Evolutionary conservation across 2,329 filamentous ascomycete species (phyloP), one percentile per base, ranked within the genome.

Genomic region (Aspergillus calidoustus): DNA sequence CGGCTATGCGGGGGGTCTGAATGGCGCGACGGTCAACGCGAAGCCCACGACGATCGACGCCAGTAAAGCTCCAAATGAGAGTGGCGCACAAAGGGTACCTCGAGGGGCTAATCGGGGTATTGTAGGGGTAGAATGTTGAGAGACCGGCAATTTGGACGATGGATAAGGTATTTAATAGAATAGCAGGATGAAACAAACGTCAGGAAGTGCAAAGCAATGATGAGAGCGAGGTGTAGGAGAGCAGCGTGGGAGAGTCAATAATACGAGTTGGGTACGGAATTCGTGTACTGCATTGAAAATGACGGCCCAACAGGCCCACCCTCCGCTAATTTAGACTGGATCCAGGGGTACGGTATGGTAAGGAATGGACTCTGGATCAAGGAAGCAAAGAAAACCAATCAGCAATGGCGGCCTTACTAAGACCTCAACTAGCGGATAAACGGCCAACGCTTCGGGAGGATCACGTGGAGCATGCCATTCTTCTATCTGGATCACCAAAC

Each of bases 11-110:
- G 67, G 66, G 67, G 63, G 51, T 11, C 31, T 59, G 44, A 68
- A 69, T 52, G 62, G 67, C 67, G 67, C 67, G 66, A 69, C 65
- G 57, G 61, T 67, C 62, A 68, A 69, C 67, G 66, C 67, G 67
- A 67, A 65, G 53, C 62, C 62, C 64, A 65, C 63, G 64, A 65
- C 70, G 72, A 73, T 74, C 72, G 70, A 65, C 67, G 43, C 49
- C 47, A 62, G 64, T 66, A 60, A 61, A 66, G 60, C 64, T 62
- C 59, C 54, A 58, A 61, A 50, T 57, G 61, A 66, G 63, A 59
- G 60, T 59, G 64, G 57, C 57, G 43, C 50, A 51, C 44, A 38
- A 51, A 49, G 49, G 47, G 28, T 30, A 6, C 28, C 46, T 44
- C 25, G 44, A 19, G 48, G 13, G 48, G 25, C 28, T 19, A 51